phyloP scores from a whole-genome alignment of 1,284 basidiomycete species.

The Cryptococcus deneoformans region DNA sequence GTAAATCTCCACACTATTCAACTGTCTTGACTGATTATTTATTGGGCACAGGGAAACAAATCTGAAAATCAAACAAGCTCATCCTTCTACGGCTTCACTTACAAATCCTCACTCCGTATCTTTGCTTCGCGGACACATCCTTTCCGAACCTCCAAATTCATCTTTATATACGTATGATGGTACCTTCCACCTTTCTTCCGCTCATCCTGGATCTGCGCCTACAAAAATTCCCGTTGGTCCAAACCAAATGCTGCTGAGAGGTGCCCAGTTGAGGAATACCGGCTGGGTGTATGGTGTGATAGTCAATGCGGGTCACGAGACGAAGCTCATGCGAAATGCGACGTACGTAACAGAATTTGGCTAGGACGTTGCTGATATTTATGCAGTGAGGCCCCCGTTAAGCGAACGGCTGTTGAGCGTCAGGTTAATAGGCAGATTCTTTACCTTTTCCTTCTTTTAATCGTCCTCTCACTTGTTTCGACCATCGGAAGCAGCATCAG shows the following conservation, averaged over 20 bases:
- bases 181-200: constrained; percentile 61
- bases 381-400: constrained; percentile 76
- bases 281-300: constrained; percentile 94
- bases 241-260: constrained; percentile 89
- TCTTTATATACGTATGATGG: constrained; percentile 94
- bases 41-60: constrained; percentile 76
- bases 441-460: constrained; percentile 86
- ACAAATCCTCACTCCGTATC: constrained; percentile 74
- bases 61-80: constrained; percentile 97
- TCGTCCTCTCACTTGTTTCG: constrained; percentile 84
- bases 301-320: constrained; percentile 97
- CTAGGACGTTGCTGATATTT: neutral
- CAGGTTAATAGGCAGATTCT: constrained; percentile 97
- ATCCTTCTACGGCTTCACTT: constrained; percentile 72
- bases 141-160: constrained; percentile 96
- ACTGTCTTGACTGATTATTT: neutral
- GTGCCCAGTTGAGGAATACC: constrained; percentile 94
- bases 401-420: constrained; percentile 91
- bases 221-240: constrained; percentile 88
- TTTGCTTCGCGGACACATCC: constrained; percentile 73
- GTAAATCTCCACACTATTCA: constrained; percentile 33
- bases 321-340: constrained; percentile 90
- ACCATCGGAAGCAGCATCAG: constrained; percentile 89
- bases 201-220: constrained; percentile 38
- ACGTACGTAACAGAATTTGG: constrained; percentile 61